phyloP scores from a whole-genome alignment of 441 rosid genomes.

The Adansonia gregorii region DNA sequence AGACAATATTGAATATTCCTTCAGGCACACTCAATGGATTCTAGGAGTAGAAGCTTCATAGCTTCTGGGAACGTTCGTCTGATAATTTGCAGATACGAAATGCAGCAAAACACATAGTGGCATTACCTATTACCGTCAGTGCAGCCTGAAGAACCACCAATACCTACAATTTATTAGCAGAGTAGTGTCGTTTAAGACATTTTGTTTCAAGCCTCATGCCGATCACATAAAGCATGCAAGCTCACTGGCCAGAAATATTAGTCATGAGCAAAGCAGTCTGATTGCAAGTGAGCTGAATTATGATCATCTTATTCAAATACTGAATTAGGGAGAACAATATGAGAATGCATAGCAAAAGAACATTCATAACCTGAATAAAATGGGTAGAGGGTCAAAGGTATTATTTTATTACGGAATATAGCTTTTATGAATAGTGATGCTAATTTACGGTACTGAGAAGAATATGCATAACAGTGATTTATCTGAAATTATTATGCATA shows the following conservation, averaged over 20 bases:
- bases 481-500: neutral
- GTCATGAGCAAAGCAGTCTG: neutral
- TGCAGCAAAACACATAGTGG: slow-evolving; percentile 83
- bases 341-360: slow-evolving; percentile 3
- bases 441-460: neutral
- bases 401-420: neutral
- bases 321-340: neutral
- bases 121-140: slow-evolving; percentile 74
- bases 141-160: slow-evolving; percentile 89
- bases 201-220: neutral
- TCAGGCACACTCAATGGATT: neutral
- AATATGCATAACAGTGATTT: neutral
- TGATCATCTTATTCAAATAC: neutral
- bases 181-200: neutral
- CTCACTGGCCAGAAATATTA: neutral
- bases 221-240: neutral
- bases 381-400: neutral
- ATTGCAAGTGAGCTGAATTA: neutral
- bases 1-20: neutral
- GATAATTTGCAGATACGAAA: slow-evolving; percentile 62
- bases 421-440: neutral
- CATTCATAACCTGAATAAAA: slow-evolving; percentile 1
- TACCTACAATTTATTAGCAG: slow-evolving; percentile 42
- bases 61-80: slow-evolving; percentile 48
- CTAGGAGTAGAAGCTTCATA: slow-evolving; percentile 32